Evolutionary conservation across 2,329 filamentous ascomycete species (phyloP).

Genomic region (Epicoccum sorghinum): DNA sequence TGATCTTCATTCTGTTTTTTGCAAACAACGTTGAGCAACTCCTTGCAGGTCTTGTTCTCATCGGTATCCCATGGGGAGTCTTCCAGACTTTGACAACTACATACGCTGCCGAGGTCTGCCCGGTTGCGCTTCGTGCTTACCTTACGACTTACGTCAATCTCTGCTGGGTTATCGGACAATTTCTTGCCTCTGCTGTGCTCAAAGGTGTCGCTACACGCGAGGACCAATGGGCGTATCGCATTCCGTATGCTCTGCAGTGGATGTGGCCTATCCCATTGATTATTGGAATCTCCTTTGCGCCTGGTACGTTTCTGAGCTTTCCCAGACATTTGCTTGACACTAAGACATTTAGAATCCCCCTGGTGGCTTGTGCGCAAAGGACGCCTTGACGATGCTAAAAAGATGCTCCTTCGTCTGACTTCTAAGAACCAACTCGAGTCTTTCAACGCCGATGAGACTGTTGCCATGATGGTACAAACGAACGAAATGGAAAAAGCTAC

Average conservation of each 20-base stretch:
- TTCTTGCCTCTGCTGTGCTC: constrained; percentile 72
- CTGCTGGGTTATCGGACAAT: constrained; percentile 57
- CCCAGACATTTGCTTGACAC: too few relatives aligned
- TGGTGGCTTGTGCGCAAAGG: too few relatives aligned
- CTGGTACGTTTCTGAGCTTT: constrained; percentile 62
- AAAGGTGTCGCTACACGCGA: constrained; percentile 62
- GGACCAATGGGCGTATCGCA: constrained; percentile 68
- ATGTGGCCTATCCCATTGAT: constrained; percentile 70
- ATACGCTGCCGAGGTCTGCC: constrained; percentile 62
- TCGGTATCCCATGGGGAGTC: constrained; percentile 49
- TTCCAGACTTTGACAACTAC: constrained; percentile 49
- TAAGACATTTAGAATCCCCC: too few relatives aligned
- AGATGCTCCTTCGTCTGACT: too few relatives aligned
- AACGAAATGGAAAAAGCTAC: too few relatives aligned
- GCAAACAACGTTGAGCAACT: constrained; percentile 24
- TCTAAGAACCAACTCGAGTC: too few relatives aligned
- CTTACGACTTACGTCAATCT: constrained; percentile 59
- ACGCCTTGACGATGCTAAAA: too few relatives aligned
- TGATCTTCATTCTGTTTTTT: constrained; percentile 31
- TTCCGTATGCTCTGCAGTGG: constrained; percentile 72
- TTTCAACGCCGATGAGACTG: too few relatives aligned
- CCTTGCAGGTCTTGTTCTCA: constrained; percentile 26
- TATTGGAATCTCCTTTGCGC: constrained; percentile 68
- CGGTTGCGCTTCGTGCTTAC: constrained; percentile 66
- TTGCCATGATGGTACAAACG: too few relatives aligned